A percentile compares a stretch with the other conserved stretches of the same genome.
phyloP scores from a whole-genome alignment of 2,329 filamentous ascomycete species.

The Teratosphaeria viscida region DNA sequence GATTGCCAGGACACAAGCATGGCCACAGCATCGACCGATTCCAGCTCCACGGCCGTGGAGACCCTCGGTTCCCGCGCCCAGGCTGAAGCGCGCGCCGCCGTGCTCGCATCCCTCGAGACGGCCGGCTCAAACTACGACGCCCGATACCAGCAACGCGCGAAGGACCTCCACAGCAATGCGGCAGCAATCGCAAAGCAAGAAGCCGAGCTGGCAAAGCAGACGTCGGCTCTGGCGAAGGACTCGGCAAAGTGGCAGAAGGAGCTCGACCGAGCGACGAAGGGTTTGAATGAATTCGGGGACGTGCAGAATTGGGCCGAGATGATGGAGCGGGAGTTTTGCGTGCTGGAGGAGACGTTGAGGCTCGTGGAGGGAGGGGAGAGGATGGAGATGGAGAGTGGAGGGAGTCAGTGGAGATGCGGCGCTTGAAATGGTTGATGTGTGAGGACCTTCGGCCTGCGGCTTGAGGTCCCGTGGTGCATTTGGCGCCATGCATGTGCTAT shows the following conservation, averaged over 20 bases:
- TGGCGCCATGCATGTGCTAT: background rate
- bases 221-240: conserved; percentile 49
- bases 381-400: conserved; percentile 20
- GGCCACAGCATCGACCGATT: conserved; percentile 7
- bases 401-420: conserved; percentile 17
- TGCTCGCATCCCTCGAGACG: conserved; percentile 39
- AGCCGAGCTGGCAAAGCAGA: conserved; percentile 35
- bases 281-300: conserved; percentile 68
- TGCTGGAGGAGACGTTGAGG: conserved; percentile 28
- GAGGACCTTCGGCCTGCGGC: background rate
- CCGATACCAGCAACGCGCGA: conserved; percentile 57
- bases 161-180: conserved; percentile 59
- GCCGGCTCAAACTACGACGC: conserved; percentile 61
- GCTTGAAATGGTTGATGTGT: no score
- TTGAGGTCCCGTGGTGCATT: background rate
- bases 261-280: conserved; percentile 50
- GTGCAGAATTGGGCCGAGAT: conserved; percentile 84
- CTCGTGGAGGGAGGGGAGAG: conserved; percentile 22
- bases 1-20: background rate
- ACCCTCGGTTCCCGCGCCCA: conserved; percentile 21
- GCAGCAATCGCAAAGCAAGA: conserved; percentile 57
- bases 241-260: conserved; percentile 55
- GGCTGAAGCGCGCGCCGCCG: conserved; percentile 41
- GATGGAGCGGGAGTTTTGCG: conserved; percentile 41
- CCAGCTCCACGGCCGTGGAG: conserved; percentile 7